Percentiles rank a stretch among this genome's conserved stretches.
Evolutionary conservation across 2,329 filamentous ascomycete species (phyloP).

Genomic region (Westerdykella ornata): DNA sequence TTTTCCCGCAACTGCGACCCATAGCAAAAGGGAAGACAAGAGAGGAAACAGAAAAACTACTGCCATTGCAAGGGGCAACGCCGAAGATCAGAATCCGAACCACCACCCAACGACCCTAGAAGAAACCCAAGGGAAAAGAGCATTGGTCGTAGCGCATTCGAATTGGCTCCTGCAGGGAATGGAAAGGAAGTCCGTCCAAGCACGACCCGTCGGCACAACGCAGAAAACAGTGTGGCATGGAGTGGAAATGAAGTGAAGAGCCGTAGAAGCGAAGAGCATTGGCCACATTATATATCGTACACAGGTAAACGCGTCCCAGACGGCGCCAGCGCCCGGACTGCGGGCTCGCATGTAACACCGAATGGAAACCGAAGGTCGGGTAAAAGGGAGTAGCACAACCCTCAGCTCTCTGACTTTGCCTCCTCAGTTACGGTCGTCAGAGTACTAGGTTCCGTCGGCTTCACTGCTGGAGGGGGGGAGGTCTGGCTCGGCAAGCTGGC

Average conservation of each 20-base stretch:
- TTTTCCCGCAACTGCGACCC: too few relatives aligned
- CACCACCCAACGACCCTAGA: too few relatives aligned
- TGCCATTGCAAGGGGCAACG: too few relatives aligned
- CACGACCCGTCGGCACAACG: not conserved
- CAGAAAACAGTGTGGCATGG: not conserved
- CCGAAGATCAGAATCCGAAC: too few relatives aligned
- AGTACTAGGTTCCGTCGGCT: conserved; percentile 17
- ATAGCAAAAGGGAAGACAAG: too few relatives aligned
- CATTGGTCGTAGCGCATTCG: too few relatives aligned
- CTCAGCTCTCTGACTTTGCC: conserved; percentile 7
- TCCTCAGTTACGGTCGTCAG: conserved; percentile 26
- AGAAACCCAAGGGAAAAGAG: too few relatives aligned
- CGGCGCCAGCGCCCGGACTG: too few relatives aligned
- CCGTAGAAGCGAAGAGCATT: conserved; percentile 4
- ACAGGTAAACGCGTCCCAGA: not conserved
- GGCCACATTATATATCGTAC: not conserved
- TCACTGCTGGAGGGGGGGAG: conserved; percentile 19
- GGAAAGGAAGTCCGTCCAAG: not conserved
- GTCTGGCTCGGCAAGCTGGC: conserved; percentile 25
- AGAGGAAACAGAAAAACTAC: too few relatives aligned
- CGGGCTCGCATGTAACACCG: not conserved
- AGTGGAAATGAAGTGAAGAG: not conserved
- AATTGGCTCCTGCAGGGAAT: not conserved
- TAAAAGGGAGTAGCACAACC: not conserved
- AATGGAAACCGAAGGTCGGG: not conserved